These are phyloP conservation scores for Nadsonia commutata DNA, from an alignment of 1,139 yeast species.

Conservation along the genomic window DNA sequence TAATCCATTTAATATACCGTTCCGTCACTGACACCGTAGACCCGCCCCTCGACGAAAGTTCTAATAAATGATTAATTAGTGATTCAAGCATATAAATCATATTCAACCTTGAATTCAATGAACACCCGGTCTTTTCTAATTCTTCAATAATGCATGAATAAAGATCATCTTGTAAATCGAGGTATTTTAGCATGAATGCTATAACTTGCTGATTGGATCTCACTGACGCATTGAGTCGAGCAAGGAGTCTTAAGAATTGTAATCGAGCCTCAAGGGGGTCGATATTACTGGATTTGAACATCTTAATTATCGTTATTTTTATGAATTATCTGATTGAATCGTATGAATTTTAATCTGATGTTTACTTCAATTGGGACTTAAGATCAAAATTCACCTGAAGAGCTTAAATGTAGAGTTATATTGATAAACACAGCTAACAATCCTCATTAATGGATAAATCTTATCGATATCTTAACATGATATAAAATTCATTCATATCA, in stretches of 20 bases:
- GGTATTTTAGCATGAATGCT: slow-evolving; percentile 42
- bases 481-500: too few relatives aligned
- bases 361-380: too few relatives aligned
- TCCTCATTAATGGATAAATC: too few relatives aligned
- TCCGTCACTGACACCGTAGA: slow-evolving; percentile 1
- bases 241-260: slow-evolving; percentile 48
- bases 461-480: too few relatives aligned
- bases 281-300: slow-evolving; percentile 25
- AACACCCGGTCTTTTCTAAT: slow-evolving; percentile 23
- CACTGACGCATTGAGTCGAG: slow-evolving; percentile 47
- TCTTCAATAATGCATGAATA: slow-evolving; percentile 57
- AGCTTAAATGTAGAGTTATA: too few relatives aligned
- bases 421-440: too few relatives aligned
- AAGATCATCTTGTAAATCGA: slow-evolving; percentile 54
- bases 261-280: slow-evolving; percentile 70
- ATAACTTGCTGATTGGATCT: slow-evolving; percentile 41
- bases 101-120: slow-evolving; percentile 48
- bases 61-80: slow-evolving; percentile 16
- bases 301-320: too few relatives aligned
- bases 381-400: too few relatives aligned
- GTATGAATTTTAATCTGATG: too few relatives aligned
- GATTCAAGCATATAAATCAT: slow-evolving; percentile 57
- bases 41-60: slow-evolving; percentile 18
- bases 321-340: too few relatives aligned
- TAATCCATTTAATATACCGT: slow-evolving; percentile 18